Evolutionary conservation across 2,329 filamentous ascomycete genomes (phyloP).

Genomic region (Emergomyces pasteurianus): DNA sequence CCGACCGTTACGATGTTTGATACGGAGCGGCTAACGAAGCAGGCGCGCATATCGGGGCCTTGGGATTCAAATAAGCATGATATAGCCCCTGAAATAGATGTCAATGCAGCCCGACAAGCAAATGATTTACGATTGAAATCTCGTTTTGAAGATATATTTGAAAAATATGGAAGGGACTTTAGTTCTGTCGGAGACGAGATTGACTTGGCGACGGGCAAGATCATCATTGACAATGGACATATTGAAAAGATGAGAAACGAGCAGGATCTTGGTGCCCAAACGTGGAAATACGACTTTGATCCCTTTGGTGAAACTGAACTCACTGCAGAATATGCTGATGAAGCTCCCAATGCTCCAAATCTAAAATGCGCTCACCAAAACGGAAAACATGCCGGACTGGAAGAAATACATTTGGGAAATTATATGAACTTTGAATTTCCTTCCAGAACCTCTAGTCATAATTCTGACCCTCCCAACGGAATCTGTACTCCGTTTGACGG

Average conservation of each 20-base stretch:
- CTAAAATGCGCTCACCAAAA: neutral
- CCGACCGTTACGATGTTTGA: neutral
- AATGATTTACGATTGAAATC: conserved; percentile 65
- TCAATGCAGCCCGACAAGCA: conserved; percentile 50
- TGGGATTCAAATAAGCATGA: neutral
- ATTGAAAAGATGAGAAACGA: conserved; percentile 51
- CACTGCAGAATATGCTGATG: neutral
- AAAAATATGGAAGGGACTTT: conserved; percentile 78
- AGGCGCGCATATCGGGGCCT: conserved; percentile 38
- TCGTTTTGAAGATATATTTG: conserved; percentile 79
- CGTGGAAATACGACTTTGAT: conserved; percentile 12
- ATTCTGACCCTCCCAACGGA: no score
- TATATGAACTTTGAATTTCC: neutral
- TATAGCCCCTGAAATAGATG: conserved; percentile 10
- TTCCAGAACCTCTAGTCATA: neutral
- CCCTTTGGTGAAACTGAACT: conserved; percentile 9
- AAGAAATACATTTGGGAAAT: neutral
- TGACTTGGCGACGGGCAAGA: conserved; percentile 65
- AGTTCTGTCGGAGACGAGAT: conserved; percentile 78
- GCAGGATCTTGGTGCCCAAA: conserved; percentile 34
- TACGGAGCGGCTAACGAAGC: conserved; percentile 40
- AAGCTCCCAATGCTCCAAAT: neutral
- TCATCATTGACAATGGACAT: conserved; percentile 89
- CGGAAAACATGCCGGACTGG: neutral
- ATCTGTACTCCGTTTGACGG: neutral